Base-by-base conservation (phyloP, 257 asterid species). In the Penstemon eatonii region DNA sequence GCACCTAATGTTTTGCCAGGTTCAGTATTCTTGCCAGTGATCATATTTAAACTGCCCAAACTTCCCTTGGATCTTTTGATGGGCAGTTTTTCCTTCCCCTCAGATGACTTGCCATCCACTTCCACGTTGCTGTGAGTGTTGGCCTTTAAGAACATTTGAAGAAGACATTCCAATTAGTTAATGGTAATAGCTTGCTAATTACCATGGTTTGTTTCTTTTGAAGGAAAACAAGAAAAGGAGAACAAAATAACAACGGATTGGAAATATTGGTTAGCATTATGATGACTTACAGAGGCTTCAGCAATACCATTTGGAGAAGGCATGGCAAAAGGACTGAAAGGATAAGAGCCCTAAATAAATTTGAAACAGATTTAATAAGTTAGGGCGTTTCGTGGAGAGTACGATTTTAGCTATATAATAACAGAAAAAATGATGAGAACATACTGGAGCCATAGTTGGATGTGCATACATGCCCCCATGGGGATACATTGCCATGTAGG, bases 401-500 rank as follows among this genome's bases (percentile, higher is more conserved):
- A 25, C 2, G 33, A 25, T 25, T 25, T 25, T 25, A 25, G 33
- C 33, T 25, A 25, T 1, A 25, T 25, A 25, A 25, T 25, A 25
- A 25, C 33, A 25, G 33, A 25, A 25, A 25, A 25, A 25, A 25
- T 25, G 2, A 25, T 25, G 33, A 69, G 67, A 57, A 60, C 49
- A 63, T 88, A 93, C 99, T 81, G 96, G 94, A 71, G 96, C 84
- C 77, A 93, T 90, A 59, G 97, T 80, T 76, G 99, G 96, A 86
- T 93, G 99, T 33, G 96, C 92, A 71, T 93, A 90, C 51, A 92
- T 77, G 56, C 96, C 89, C 71, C 96, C 96, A 67, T 84, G 96
- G 65, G 97, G 97, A 73, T 93, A 93, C 99, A 93, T 90, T 61
- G 98, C 96, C 53, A 93, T 91, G 65, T 93, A 93, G 45, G 98